These are phyloP conservation scores for Paramecium biaurelia DNA, from an alignment of 73 alveolate species.

Conservation along the genomic window DNA sequence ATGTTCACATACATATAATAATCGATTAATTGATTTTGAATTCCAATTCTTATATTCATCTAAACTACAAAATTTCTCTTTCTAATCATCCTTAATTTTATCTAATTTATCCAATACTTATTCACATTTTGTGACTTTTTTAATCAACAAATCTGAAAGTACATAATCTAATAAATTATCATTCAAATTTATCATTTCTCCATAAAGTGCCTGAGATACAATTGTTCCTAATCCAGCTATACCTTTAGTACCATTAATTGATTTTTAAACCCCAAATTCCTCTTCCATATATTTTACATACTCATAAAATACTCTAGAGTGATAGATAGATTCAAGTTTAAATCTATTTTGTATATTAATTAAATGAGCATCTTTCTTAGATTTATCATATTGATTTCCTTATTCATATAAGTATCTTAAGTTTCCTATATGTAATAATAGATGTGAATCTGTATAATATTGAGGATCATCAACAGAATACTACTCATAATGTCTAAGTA, in stretches of 20 bases:
- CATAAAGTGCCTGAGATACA: neutral
- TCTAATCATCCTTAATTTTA: neutral
- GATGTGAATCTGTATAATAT: conserved; percentile 2
- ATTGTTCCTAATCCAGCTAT: conserved; percentile 16
- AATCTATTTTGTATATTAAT: neutral
- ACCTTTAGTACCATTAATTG: conserved; percentile 21
- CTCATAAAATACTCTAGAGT: conserved; percentile 34
- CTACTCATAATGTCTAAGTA: neutral
- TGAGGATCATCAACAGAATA: conserved; percentile 28
- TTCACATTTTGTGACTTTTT: neutral
- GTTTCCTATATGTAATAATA: conserved; percentile 19
- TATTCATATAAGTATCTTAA: neutral
- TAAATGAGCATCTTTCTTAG: neutral
- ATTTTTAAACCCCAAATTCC: conserved; percentile 23
- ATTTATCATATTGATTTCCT: neutral
- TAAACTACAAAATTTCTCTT: neutral
- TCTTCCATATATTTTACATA: conserved; percentile 37
- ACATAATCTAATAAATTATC: neutral
- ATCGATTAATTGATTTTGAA: neutral
- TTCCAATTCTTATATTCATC: conserved; percentile 33
- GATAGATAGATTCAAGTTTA: neutral
- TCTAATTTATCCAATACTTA: neutral
- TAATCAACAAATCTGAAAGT: neutral
- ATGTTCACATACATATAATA: neutral
- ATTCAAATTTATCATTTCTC: neutral